These are phyloP conservation scores for Dipteronia sinensis DNA, from an alignment of 345 rosid genomes.

Conservation along the genomic window DNA sequence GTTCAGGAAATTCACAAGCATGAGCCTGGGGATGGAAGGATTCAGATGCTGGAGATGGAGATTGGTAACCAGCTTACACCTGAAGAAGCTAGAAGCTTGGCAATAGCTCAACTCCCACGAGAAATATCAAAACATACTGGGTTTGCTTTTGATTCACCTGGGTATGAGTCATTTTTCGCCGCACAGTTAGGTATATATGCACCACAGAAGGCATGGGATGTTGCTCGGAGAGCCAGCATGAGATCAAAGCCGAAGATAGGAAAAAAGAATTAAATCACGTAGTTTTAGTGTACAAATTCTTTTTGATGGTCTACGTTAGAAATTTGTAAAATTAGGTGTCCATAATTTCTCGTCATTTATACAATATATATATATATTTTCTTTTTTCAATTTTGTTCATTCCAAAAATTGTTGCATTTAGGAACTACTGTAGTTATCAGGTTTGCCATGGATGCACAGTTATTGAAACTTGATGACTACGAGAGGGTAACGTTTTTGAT, in stretches of 20 bases:
- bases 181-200: conserved; percentile 78
- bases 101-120: conserved; percentile 80
- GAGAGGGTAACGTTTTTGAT: neutral
- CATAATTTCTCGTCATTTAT: neutral
- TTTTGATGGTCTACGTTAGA: conserved; percentile 11
- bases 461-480: neutral
- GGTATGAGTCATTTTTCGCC: conserved; percentile 96
- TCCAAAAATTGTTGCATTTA: neutral
- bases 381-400: conserved; percentile 1
- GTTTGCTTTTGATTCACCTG: conserved; percentile 97
- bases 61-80: conserved; percentile 63
- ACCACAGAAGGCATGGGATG: conserved; percentile 99
- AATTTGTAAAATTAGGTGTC: conserved; percentile 23
- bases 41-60: conserved; percentile 57
- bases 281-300: conserved; percentile 15
- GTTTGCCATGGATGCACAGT: conserved; percentile 16
- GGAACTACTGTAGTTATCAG: neutral
- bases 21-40: conserved; percentile 54
- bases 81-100: conserved; percentile 81
- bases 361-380: too few relatives aligned
- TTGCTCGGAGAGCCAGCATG: conserved; percentile 91
- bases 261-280: conserved; percentile 35
- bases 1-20: conserved; percentile 86
- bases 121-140: conserved; percentile 92
- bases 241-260: conserved; percentile 53